A percentile compares a stretch with the other conserved stretches of the same genome.
Evolutionary conservation across 495 filamentous ascomycete species (phyloP).

Genomic region (Penicillium atrosanguineum): DNA sequence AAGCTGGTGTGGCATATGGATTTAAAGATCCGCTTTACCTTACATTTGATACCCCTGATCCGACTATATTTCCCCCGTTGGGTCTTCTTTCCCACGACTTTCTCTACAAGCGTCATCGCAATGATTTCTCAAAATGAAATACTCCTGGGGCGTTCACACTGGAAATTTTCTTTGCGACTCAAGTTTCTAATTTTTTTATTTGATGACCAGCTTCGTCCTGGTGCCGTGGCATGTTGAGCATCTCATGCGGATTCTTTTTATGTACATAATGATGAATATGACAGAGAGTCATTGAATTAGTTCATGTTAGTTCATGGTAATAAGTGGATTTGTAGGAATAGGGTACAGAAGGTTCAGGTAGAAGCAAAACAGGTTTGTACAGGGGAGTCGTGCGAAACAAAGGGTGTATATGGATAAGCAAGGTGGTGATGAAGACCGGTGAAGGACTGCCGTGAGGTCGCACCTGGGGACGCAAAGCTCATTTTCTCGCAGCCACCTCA

Average conservation of each 20-base stretch:
- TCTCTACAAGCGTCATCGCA: neutral
- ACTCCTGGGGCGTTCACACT: neutral
- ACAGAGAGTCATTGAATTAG: neutral
- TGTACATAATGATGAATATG: neutral
- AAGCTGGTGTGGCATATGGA: constrained; percentile 2
- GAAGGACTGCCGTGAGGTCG: neutral
- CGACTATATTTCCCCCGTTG: neutral
- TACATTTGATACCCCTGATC: neutral
- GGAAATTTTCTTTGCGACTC: neutral
- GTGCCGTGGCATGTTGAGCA: neutral
- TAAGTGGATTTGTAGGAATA: neutral
- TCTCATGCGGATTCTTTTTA: neutral
- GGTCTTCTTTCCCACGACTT: neutral
- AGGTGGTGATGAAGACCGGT: neutral
- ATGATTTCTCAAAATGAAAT: neutral
- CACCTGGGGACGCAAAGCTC: neutral
- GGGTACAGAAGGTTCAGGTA: neutral
- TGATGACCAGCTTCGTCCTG: constrained; percentile 5
- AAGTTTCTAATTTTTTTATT: neutral
- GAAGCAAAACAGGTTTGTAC: neutral
- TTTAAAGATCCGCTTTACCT: neutral
- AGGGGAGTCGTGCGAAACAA: neutral
- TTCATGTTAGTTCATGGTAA: neutral
- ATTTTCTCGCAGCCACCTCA: neutral
- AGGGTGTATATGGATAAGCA: neutral